phyloP scores from a whole-genome alignment of 1,139 yeast species.

The Lodderomyces elongisporus region DNA sequence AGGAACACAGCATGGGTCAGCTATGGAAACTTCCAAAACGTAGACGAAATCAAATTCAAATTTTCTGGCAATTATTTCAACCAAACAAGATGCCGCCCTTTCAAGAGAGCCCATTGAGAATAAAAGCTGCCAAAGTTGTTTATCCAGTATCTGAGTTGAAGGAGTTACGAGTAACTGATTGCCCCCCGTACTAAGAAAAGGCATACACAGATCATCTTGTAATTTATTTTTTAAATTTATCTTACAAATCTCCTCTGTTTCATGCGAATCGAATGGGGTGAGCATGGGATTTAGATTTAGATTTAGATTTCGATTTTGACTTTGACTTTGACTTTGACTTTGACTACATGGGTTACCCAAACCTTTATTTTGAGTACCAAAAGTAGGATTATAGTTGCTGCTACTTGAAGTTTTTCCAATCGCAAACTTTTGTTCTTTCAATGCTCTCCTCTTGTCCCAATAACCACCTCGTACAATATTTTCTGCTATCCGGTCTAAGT shows the following conservation, averaged over 20 bases:
- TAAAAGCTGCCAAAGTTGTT: conserved; percentile 36
- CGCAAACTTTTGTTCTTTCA: conserved; percentile 19
- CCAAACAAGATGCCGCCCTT: conserved; percentile 37
- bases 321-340: conserved; percentile 25
- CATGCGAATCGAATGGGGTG: too few relatives aligned
- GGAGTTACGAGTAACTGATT: background rate
- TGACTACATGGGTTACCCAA: conserved; percentile 55
- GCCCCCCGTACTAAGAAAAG: background rate
- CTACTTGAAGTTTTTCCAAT: too few relatives aligned
- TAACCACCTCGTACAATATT: conserved; percentile 3
- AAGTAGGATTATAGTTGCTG: too few relatives aligned
- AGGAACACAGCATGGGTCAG: conserved; percentile 40
- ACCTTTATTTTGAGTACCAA: conserved; percentile 50
- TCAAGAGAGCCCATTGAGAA: conserved; percentile 38
- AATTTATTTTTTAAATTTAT: too few relatives aligned
- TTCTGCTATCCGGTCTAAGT: conserved; percentile 1
- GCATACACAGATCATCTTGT: too few relatives aligned
- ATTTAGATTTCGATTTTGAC: too few relatives aligned
- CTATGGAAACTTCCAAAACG: conserved; percentile 51
- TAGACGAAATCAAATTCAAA: conserved; percentile 48
- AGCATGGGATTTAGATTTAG: too few relatives aligned
- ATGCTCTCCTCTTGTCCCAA: conserved; percentile 11
- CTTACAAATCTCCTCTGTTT: too few relatives aligned
- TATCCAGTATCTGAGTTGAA: conserved; percentile 6
- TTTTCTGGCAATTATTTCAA: conserved; percentile 35